phyloP scores from a whole-genome alignment of 805 yeast genomes.

The Wickerhamiella qilinensis region DNA sequence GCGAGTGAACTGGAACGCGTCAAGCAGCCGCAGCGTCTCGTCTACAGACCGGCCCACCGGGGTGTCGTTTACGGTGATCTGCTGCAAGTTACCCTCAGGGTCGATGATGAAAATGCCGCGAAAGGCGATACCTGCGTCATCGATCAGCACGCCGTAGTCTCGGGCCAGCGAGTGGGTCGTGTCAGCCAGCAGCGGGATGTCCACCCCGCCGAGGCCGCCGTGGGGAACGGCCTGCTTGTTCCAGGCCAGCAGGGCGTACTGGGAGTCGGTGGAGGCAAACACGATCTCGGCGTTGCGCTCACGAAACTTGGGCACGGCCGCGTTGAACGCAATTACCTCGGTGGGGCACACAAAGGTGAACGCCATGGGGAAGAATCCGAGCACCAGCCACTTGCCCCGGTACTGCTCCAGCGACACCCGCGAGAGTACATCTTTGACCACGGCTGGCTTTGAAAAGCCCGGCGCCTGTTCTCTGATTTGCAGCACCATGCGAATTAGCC shows the following conservation, averaged over 20 bases:
- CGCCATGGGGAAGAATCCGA: conserved; percentile 94
- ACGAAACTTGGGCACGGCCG: conserved; percentile 75
- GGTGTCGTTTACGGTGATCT: conserved; percentile 90
- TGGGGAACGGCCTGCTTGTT: conserved; percentile 90
- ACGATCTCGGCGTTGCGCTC: conserved; percentile 74
- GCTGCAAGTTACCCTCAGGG: conserved; percentile 88
- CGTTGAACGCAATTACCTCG: conserved; percentile 95
- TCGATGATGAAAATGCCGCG: conserved; percentile 96
- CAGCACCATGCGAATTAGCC: not conserved
- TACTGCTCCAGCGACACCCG: conserved; percentile 83
- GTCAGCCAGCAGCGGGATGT: conserved; percentile 90
- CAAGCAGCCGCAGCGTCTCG: conserved; percentile 89
- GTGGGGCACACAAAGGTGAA: conserved; percentile 99
- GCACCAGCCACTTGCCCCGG: conserved; percentile 93
- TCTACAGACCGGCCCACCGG: conserved; percentile 98
- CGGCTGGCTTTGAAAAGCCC: conserved; percentile 87
- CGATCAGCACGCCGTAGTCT: conserved; percentile 92
- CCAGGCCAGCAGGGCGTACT: conserved; percentile 94
- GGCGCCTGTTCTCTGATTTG: conserved; percentile 39
- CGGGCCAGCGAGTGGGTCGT: conserved; percentile 84
- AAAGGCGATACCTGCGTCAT: conserved; percentile 89
- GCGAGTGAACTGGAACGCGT: conserved; percentile 98
- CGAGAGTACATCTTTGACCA: conserved; percentile 87
- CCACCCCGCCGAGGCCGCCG: conserved; percentile 92
- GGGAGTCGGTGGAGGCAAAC: conserved; percentile 95